phyloP scores from a whole-genome alignment of 2,329 filamentous ascomycete genomes.

The Alternaria solani region DNA sequence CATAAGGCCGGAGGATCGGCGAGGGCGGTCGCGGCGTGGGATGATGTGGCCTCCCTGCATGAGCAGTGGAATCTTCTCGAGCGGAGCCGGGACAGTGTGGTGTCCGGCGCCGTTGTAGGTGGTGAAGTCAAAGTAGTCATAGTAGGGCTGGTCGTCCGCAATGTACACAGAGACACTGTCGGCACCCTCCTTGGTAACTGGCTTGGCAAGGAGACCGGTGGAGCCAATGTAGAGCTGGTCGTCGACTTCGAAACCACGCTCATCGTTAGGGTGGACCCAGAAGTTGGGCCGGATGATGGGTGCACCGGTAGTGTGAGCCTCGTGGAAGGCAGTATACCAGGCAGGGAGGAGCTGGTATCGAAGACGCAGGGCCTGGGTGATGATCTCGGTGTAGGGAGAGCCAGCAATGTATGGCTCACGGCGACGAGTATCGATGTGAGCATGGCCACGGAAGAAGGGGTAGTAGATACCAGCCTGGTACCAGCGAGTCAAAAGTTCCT shows the following conservation, averaged over 20 bases:
- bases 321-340: slow-evolving; percentile 97
- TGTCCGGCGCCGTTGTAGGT: slow-evolving; percentile 76
- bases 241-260: slow-evolving; percentile 86
- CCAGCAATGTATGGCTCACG: slow-evolving; percentile 90
- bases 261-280: slow-evolving; percentile 87
- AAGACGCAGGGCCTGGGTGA: slow-evolving; percentile 85
- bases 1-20: slow-evolving; percentile 88
- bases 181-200: slow-evolving; percentile 80
- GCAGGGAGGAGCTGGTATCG: slow-evolving; percentile 88
- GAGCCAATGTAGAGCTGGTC: slow-evolving; percentile 92
- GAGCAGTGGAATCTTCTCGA: slow-evolving; percentile 86
- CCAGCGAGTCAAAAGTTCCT: slow-evolving; percentile 91
- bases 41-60: slow-evolving; percentile 95
- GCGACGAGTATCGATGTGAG: slow-evolving; percentile 93
- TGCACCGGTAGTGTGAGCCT: slow-evolving; percentile 80
- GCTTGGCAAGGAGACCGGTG: slow-evolving; percentile 91
- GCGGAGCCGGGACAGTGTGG: slow-evolving; percentile 75
- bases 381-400: slow-evolving; percentile 84
- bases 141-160: slow-evolving; percentile 88
- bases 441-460: slow-evolving; percentile 96
- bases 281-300: slow-evolving; percentile 93
- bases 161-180: slow-evolving; percentile 82
- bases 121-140: slow-evolving; percentile 92
- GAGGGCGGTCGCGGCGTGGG: slow-evolving; percentile 84
- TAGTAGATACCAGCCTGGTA: slow-evolving; percentile 97